Conservation (phyloP, 441 rosid species). For the Sinapis alba region DNA sequence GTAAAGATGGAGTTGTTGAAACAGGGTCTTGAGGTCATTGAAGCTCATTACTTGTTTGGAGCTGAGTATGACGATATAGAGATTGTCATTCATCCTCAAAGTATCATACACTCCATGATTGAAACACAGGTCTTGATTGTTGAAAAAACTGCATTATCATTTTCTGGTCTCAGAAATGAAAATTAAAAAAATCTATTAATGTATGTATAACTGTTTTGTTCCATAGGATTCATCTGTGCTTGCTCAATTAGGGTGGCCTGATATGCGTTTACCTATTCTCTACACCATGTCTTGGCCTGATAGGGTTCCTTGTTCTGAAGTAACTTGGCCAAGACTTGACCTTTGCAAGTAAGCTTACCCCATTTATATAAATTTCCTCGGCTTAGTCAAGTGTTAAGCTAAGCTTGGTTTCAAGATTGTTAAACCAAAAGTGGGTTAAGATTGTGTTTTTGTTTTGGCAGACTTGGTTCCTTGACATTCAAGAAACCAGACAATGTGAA, state of each 20-base stretch:
- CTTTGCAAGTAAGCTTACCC: constrained; percentile 71
- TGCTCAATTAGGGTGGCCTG: constrained; percentile 96
- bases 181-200: background rate
- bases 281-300: constrained; percentile 98
- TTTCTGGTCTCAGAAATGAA: background rate
- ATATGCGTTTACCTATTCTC: constrained; percentile 90
- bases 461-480: constrained; percentile 88
- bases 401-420: background rate
- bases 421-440: background rate
- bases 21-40: constrained; percentile 96
- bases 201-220: background rate
- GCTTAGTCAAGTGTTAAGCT: background rate
- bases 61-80: constrained; percentile 89
- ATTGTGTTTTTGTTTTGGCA: constrained; percentile 40
- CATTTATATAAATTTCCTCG: background rate
- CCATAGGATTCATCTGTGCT: constrained; percentile 88
- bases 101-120: constrained; percentile 89
- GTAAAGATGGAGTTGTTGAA: background rate
- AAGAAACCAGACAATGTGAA: constrained; percentile 84
- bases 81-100: constrained; percentile 90
- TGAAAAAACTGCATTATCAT: background rate
- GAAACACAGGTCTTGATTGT: constrained; percentile 72
- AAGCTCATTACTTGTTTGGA: constrained; percentile 94
- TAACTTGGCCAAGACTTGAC: constrained; percentile 94
- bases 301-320: constrained; percentile 85